phyloP scores from a whole-genome alignment of 108 stramenopile species.

The Aurantiochytrium sp. region DNA sequence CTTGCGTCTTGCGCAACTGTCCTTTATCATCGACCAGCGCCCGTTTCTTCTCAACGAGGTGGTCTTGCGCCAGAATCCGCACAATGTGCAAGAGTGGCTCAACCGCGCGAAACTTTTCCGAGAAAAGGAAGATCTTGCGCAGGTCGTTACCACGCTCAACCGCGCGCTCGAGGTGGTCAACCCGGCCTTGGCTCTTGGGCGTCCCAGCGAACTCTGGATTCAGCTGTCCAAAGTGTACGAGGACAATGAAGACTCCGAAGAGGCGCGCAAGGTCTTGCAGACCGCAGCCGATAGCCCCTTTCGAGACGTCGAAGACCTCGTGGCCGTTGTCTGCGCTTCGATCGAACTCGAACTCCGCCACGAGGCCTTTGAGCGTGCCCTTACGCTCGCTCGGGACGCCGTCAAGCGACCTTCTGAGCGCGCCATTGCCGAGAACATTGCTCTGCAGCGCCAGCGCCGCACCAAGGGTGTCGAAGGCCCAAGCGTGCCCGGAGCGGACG shows the following conservation, averaged over 20 bases:
- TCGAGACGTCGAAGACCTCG: constrained; percentile 78
- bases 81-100: constrained; percentile 90
- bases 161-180: constrained; percentile 49
- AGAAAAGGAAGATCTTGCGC: constrained; percentile 20
- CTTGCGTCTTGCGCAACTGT: constrained; percentile 81
- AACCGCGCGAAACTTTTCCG: constrained; percentile 74
- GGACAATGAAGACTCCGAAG: constrained; percentile 56
- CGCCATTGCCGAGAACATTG: constrained; percentile 42
- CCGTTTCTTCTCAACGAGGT: constrained; percentile 85
- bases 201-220: constrained; percentile 65
- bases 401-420: constrained; percentile 20
- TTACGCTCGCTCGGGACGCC: constrained; percentile 62
- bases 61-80: constrained; percentile 88
- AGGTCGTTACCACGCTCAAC: constrained; percentile 24
- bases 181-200: constrained; percentile 66
- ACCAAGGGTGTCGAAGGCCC: not conserved
- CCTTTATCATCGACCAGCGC: constrained; percentile 80
- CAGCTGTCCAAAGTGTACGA: constrained; percentile 73
- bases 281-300: constrained; percentile 53
- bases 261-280: constrained; percentile 70
- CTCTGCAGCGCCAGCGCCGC: constrained; percentile 2
- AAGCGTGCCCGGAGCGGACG: not conserved
- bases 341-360: constrained; percentile 87
- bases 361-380: constrained; percentile 78
- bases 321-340: constrained; percentile 75